phyloP scores from a whole-genome alignment of 768 basidiomycete species.

The Kwoniella heveanensis region DNA sequence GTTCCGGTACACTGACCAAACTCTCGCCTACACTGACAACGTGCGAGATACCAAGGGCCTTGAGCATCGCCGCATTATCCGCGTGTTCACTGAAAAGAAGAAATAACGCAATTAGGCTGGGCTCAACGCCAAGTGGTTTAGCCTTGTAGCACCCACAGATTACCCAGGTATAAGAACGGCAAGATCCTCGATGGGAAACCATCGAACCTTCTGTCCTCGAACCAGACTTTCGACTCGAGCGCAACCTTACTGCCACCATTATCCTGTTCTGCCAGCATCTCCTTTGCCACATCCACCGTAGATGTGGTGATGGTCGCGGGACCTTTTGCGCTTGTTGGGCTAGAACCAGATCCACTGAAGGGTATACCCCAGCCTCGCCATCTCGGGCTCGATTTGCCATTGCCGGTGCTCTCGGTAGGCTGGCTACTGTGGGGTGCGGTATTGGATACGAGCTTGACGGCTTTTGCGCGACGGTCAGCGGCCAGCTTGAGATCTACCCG shows the following conservation, averaged over 20 bases:
- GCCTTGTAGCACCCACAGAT: constrained; percentile 68
- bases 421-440: constrained; percentile 1
- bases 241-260: constrained; percentile 22
- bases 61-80: constrained; percentile 90
- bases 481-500: constrained; percentile 66
- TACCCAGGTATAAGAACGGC: constrained; percentile 91
- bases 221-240: constrained; percentile 72
- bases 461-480: constrained; percentile 43
- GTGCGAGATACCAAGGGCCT: constrained; percentile 92
- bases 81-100: constrained; percentile 74
- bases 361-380: constrained; percentile 35
- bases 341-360: constrained; percentile 6
- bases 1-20: constrained; percentile 63
- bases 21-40: constrained; percentile 97
- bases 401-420: neutral
- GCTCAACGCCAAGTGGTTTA: too few relatives aligned
- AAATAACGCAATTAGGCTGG: constrained; percentile 10
- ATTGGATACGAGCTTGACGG: constrained; percentile 36
- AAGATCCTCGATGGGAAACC: constrained; percentile 93
- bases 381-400: constrained; percentile 1
- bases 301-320: neutral
- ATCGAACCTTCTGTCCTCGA: constrained; percentile 88
- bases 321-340: neutral
- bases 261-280: constrained; percentile 32
- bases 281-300: constrained; percentile 30